Percentiles rank a stretch among this genome's conserved stretches.
These are phyloP conservation scores for Pelargonium myrrhifolium DNA, from an alignment of 441 rosid genomes.

Conservation along the genomic window DNA sequence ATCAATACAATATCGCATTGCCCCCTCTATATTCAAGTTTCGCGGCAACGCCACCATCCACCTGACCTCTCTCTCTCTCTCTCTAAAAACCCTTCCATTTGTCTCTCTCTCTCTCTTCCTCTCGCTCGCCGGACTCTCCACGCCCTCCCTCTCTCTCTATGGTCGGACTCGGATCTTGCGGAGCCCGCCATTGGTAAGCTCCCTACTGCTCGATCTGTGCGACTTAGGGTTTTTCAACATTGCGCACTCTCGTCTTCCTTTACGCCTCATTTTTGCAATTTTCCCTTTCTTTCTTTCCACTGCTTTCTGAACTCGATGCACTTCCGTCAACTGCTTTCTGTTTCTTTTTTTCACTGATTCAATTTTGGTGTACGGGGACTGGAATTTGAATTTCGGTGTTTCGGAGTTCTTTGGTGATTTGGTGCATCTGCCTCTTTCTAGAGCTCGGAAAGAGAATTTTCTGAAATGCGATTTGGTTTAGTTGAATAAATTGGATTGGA, in stretches of 20 bases:
- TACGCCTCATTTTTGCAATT: neutral
- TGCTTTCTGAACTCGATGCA: neutral
- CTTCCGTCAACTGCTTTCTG: neutral
- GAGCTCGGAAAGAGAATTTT: neutral
- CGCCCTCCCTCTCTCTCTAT: slow-evolving; percentile 13
- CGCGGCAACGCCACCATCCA: slow-evolving; percentile 69
- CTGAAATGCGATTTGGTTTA: slow-evolving; percentile 1
- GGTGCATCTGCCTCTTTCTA: neutral
- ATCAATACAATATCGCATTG: slow-evolving; percentile 26
- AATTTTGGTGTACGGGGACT: neutral
- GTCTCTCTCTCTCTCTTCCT: slow-evolving; percentile 9
- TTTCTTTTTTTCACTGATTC: slow-evolving; percentile 3
- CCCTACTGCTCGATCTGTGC: slow-evolving; percentile 31
- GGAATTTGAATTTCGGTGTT: slow-evolving; percentile 15
- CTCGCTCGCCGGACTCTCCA: neutral
- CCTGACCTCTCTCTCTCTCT: slow-evolving; percentile 5
- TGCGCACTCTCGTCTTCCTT: neutral
- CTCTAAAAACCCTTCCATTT: slow-evolving; percentile 5
- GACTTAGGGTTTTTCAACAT: slow-evolving; percentile 33
- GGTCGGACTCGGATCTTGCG: slow-evolving; percentile 22
- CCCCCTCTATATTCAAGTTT: slow-evolving; percentile 83
- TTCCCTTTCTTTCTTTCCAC: neutral
- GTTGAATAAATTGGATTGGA: neutral
- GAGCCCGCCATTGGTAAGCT: slow-evolving; percentile 34
- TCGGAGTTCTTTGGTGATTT: neutral